Evolutionary conservation across 1,284 basidiomycete genomes (phyloP), one percentile per base, ranked within the genome.

Genomic region (Malassezia restricta): DNA sequence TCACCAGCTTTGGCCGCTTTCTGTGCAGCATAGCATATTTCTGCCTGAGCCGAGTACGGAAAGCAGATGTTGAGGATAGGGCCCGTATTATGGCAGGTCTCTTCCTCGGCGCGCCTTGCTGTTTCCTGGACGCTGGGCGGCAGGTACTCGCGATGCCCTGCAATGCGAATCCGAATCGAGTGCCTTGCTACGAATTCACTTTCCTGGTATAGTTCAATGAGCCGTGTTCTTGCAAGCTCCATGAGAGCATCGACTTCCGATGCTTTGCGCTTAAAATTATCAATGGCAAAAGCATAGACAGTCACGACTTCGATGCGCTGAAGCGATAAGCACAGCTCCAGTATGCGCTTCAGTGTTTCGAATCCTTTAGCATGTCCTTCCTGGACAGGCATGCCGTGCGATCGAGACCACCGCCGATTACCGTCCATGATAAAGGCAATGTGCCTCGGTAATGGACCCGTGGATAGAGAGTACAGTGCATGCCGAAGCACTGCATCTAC

Each of bases 371-470:
- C 76, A 74, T 99, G 94, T 0, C 94, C 92, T 58, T 74, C 77
- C 20, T 54, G 54, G 32, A 70, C 58, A 29, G 55, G 51, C 17
- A 61, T 48, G 7, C 56, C 51, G 2, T 63, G 59, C 1, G 58
- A 61, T n/a, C 85, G 79, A 0, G 94, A 92, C 71, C 87, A 95
- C 5, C 94, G 79, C 47, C 94, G 78, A 74, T 98, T 99, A 5
- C 94, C 94, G 66, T 99, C 94, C 89, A 99, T 94, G 33, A 95
- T 85, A 71, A 99, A 92, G 2, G 86, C 91, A 39, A 98, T 81
- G 77, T 99, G 94, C 39, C 78, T 75, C 0, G 94, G 94, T 17
- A 94, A 79, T 1, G 94, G 92, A 0, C 91, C 92, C 14, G 65
- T 50, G 4, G 59, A 58, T 40, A 68, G 63, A 12, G 44, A 47